Conservation (phyloP, 352 stramenopile species). For the Globisporangium recalcitrans region DNA sequence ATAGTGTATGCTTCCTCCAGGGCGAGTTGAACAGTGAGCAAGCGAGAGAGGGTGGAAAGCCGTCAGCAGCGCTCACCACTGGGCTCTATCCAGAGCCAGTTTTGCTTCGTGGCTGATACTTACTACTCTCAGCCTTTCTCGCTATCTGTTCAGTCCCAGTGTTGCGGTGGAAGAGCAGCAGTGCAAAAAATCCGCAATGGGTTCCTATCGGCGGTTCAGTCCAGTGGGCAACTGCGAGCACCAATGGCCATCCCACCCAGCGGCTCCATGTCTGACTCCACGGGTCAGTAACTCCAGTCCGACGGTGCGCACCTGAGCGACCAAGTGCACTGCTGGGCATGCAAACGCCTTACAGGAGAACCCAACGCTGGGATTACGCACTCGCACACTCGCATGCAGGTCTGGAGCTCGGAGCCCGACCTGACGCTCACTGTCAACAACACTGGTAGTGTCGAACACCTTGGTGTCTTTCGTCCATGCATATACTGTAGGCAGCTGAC, state of each 20-base stretch:
- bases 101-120: no score
- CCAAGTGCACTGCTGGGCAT: not conserved
- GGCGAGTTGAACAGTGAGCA: conserved; percentile 3
- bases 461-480: no score
- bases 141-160: not conserved
- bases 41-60: not conserved
- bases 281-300: not conserved
- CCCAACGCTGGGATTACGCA: not conserved
- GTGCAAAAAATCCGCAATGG: conserved; percentile 5
- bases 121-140: not conserved
- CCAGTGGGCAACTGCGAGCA: conserved; percentile 9
- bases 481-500: no score
- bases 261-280: not conserved
- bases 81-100: not conserved
- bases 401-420: no score
- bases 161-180: not conserved
- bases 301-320: not conserved
- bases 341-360: not conserved
- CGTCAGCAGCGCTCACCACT: not conserved
- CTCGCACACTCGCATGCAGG: no score
- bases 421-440: no score
- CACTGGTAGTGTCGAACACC: no score
- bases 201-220: not conserved
- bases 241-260: not conserved
- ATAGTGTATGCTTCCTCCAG: not conserved